phyloP scores from a whole-genome alignment of 2,329 filamentous ascomycete genomes.

The Alternaria novae-zelandiae region DNA sequence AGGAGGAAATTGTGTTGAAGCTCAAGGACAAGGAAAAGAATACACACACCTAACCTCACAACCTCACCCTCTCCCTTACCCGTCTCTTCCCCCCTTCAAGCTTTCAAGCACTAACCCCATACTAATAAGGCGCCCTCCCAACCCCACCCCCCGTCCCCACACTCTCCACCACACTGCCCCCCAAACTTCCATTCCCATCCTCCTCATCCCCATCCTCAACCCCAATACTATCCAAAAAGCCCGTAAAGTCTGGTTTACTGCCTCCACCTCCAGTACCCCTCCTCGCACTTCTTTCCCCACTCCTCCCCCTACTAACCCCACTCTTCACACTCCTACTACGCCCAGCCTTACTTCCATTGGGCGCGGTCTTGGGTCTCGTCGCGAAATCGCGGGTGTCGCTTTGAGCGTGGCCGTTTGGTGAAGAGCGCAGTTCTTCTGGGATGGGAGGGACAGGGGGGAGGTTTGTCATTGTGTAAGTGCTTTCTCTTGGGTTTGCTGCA shows the following conservation, averaged over 20 bases:
- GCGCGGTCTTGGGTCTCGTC: constrained; percentile 30
- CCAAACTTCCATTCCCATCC: background rate
- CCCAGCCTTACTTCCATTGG: constrained; percentile 20
- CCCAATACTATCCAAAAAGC: constrained; percentile 46
- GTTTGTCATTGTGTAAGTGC: constrained; percentile 18
- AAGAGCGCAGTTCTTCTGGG: constrained; percentile 29
- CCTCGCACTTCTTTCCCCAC: constrained; percentile 8
- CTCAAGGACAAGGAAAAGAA: no score
- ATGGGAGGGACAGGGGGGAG: constrained; percentile 46
- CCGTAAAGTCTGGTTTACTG: constrained; percentile 38
- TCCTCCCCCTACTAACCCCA: constrained; percentile 24
- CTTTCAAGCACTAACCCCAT: no score
- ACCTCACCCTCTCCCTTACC: background rate
- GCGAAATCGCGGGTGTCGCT: constrained; percentile 18
- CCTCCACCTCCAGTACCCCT: background rate
- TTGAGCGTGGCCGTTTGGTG: constrained; percentile 3
- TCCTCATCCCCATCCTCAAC: constrained; percentile 26
- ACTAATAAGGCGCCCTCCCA: constrained; percentile 37
- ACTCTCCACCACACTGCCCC: constrained; percentile 8
- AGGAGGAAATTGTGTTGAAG: no score
- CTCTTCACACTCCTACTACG: constrained; percentile 34
- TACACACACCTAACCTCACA: background rate
- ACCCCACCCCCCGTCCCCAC: constrained; percentile 24
- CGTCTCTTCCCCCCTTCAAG: background rate
- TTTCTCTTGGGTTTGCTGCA: background rate